Evolutionary conservation across 2,329 filamentous ascomycete species (phyloP).

Genomic region (Alternaria triticimaculans): DNA sequence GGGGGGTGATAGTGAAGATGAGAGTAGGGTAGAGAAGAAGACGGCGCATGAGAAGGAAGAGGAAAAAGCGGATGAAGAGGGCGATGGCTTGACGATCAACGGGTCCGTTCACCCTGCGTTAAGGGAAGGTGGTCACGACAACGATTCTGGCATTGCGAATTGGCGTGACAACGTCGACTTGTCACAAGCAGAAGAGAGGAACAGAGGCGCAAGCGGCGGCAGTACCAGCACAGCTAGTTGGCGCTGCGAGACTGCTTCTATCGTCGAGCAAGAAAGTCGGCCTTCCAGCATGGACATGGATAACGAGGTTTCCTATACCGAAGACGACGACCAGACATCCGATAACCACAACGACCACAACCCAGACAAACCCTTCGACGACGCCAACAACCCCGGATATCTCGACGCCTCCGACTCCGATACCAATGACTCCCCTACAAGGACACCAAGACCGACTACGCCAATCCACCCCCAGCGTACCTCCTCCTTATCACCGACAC

Average conservation of each 20-base stretch:
- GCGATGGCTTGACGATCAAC: not conserved
- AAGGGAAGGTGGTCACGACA: not conserved
- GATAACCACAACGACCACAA: not conserved
- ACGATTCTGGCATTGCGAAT: too few relatives aligned
- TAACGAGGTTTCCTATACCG: not conserved
- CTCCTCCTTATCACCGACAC: not conserved
- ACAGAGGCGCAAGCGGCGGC: not conserved
- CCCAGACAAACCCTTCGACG: not conserved
- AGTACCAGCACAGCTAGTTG: not conserved
- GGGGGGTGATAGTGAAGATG: rapidly evolving
- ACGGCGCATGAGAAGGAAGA: not conserved
- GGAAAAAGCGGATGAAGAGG: not conserved
- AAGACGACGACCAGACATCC: not conserved
- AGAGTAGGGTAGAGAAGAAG: rapidly evolving
- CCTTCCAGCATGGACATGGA: not conserved
- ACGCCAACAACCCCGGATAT: not conserved
- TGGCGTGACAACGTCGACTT: too few relatives aligned
- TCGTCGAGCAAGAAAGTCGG: not conserved
- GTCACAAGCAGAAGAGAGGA: not conserved
- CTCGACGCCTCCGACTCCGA: not conserved
- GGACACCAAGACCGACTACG: not conserved
- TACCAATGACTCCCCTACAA: not conserved
- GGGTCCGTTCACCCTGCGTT: not conserved
- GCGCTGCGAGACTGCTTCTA: not conserved
- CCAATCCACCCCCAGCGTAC: not conserved